Evolutionary conservation across 1,284 basidiomycete genomes (phyloP).

Genomic region (Cerrena zonata): DNA sequence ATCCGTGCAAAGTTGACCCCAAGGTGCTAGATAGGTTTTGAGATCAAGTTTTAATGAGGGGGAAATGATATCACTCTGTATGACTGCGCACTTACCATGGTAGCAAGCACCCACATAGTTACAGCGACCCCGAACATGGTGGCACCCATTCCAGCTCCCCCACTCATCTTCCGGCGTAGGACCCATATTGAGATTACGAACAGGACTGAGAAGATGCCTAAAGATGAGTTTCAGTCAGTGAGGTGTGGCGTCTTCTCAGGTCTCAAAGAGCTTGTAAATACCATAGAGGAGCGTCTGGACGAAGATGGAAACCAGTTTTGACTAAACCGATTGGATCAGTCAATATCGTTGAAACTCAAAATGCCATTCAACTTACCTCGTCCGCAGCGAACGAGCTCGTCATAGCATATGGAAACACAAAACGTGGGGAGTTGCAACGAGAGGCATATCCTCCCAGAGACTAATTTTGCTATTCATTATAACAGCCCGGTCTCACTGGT

Average conservation of each 20-base stretch:
- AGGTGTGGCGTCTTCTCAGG: neutral
- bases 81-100: conserved; percentile 9
- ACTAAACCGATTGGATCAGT: neutral
- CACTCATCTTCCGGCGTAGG: conserved; percentile 7
- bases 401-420: neutral
- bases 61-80: neutral
- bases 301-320: conserved; percentile 14
- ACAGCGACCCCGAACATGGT: conserved; percentile 9
- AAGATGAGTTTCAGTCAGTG: neutral
- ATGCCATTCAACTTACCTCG: neutral
- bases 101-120: conserved; percentile 13
- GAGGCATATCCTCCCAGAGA: neutral
- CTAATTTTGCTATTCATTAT: no score
- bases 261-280: neutral
- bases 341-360: no score
- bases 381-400: neutral
- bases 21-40: conserved; percentile 12
- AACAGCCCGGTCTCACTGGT: no score
- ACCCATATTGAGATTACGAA: conserved; percentile 10
- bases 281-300: conserved; percentile 15
- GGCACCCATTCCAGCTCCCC: neutral
- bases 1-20: conserved; percentile 19
- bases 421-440: neutral
- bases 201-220: conserved; percentile 1
- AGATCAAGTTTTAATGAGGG: neutral